Base-by-base conservation (phyloP, 192 early-diverging fungal species). In the Umbelopsis sp. region DNA sequence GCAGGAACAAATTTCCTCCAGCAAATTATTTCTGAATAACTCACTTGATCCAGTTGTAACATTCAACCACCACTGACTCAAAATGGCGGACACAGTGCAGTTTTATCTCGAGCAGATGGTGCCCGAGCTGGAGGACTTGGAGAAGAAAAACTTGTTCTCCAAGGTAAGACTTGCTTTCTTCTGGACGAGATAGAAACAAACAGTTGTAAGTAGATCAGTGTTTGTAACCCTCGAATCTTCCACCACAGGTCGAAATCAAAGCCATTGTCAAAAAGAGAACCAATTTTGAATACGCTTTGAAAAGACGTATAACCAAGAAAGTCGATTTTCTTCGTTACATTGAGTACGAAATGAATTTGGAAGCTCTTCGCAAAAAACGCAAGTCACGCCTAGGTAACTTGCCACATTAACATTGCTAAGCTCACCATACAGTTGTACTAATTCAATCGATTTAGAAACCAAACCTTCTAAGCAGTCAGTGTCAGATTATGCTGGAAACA, bases 321-420 rank as follows among this genome's bases (percentile, higher is more conserved):
- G 81, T 85, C 12, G 95, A 97, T 64, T 99, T 88, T 78, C 82
- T 99, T 33, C 89, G 93, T 22, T 95, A 95, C 81, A 95, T 98
- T 71, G 93, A 94, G 68, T 99, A 95, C 82, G 97, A 99, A 74
- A 92, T 90, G 81, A 96, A 95, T 78, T 83, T 98, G 64, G 95
- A 98, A 51, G 75, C 85, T 30, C 78, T 98, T 51, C 86, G 96
- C 25, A 85, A 81, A 73, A 91, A 92, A 73, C 85, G 97, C 35
- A 91, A 92, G 69, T 70, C 78, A 23, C 85, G 95, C 4, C 69
- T 93, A 67, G 76, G 83, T 37, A 82, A 79, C n/a, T 21, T 10
- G 8, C 15, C 3, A 10, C 3, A 20, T 15, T 20, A 18, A 23
- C 21, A 13, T 15, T 21, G 22, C 37, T 12, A 15, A 33, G 7